phyloP scores from a whole-genome alignment of 2,329 filamentous ascomycete species.

The Trichoderma oligosporum region DNA sequence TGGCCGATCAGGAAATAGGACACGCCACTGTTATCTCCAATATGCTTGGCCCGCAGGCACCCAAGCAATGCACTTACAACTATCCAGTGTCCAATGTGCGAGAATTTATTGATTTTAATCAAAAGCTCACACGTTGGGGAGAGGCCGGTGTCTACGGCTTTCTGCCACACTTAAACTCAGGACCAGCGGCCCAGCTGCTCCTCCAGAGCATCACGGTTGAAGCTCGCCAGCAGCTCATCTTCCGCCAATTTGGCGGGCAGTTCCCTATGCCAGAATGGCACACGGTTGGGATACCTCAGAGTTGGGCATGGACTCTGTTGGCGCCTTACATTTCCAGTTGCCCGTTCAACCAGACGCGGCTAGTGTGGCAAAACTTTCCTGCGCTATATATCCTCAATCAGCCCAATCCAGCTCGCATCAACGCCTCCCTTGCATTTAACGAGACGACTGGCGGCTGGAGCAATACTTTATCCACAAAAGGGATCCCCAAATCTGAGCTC shows the following conservation, averaged over 20 bases:
- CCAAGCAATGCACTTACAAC: constrained; percentile 74
- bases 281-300: constrained; percentile 73
- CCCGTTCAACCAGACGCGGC: constrained; percentile 65
- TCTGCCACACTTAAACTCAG: constrained; percentile 70
- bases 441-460: constrained; percentile 61
- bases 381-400: constrained; percentile 68
- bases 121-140: constrained; percentile 79
- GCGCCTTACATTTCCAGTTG: constrained; percentile 79
- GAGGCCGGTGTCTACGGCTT: constrained; percentile 81
- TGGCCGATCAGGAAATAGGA: constrained; percentile 72
- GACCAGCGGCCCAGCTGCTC: constrained; percentile 68
- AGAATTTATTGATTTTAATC: constrained; percentile 79
- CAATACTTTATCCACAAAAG: constrained; percentile 51
- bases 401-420: constrained; percentile 66
- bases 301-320: constrained; percentile 78
- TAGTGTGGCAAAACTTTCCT: constrained; percentile 84
- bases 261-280: constrained; percentile 85
- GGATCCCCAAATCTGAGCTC: constrained; percentile 41
- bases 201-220: constrained; percentile 75
- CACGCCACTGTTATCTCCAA: constrained; percentile 75
- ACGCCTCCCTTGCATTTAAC: constrained; percentile 57
- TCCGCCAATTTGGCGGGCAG: constrained; percentile 75
- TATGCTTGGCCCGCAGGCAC: constrained; percentile 68
- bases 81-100: constrained; percentile 72
- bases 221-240: constrained; percentile 78